Percentiles rank a stretch among this genome's conserved stretches.
phyloP scores from a whole-genome alignment of 2,329 filamentous ascomycete genomes.

The Aspergillus sp. region DNA sequence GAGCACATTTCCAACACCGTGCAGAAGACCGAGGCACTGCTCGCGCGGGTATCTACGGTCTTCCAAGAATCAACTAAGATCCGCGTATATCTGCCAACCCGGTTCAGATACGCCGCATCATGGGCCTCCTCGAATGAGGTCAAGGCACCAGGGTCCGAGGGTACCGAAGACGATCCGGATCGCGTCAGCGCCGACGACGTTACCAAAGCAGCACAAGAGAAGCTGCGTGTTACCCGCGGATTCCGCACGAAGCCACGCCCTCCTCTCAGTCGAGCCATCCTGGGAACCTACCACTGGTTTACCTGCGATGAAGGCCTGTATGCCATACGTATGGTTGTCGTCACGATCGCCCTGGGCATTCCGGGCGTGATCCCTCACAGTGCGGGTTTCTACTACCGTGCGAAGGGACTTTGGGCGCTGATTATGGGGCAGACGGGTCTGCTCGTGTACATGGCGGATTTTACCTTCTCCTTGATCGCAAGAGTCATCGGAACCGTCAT shows the following conservation, averaged over 20 bases:
- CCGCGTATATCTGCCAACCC: conserved; percentile 48
- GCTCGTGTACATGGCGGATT: conserved; percentile 55
- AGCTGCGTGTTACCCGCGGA: conserved; percentile 41
- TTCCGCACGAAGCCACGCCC: conserved; percentile 31
- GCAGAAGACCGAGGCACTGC: conserved; percentile 24
- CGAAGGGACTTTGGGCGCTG: conserved; percentile 56
- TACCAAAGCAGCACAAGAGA: conserved; percentile 39
- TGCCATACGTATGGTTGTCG: conserved; percentile 51
- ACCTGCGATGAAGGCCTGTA: conserved; percentile 42
- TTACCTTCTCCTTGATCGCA: conserved; percentile 49
- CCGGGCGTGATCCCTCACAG: conserved; percentile 46
- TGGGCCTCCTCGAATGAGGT: conserved; percentile 41
- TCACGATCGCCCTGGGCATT: conserved; percentile 49
- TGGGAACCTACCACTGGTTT: conserved; percentile 45
- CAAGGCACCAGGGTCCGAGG: conserved; percentile 25
- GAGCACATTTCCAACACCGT: conserved; percentile 40
- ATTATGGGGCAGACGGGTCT: conserved; percentile 55
- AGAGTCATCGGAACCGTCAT: conserved; percentile 49
- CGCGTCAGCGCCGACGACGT: conserved; percentile 30
- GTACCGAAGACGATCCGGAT: conserved; percentile 28
- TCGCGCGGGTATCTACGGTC: conserved; percentile 42
- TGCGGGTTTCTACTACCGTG: conserved; percentile 54
- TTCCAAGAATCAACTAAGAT: conserved; percentile 38
- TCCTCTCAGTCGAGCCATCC: conserved; percentile 29
- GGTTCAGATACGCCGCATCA: conserved; percentile 42